Percentiles rank a stretch among this genome's conserved stretches.
phyloP scores from a whole-genome alignment of 1,139 yeast species.

The Zygosaccharomyces pseudobailii region DNA sequence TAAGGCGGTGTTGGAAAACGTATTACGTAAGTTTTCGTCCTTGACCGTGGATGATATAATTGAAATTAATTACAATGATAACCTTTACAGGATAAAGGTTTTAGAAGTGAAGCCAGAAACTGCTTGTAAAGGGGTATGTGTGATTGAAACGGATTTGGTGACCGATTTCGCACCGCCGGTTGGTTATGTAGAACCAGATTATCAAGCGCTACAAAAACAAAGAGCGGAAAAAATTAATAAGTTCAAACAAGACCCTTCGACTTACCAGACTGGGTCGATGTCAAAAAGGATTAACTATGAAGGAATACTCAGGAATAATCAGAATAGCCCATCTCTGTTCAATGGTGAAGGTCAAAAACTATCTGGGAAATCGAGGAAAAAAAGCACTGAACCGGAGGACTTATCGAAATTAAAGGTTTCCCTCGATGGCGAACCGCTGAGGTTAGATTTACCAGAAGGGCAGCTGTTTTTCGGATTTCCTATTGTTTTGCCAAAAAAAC shows the following conservation, averaged over 20 bases:
- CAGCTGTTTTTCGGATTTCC: constrained; percentile 94
- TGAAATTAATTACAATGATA: constrained; percentile 79
- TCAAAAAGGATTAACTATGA: constrained; percentile 71
- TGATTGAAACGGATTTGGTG: constrained; percentile 92
- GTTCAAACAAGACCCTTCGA: constrained; percentile 34
- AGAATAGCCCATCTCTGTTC: constrained; percentile 37
- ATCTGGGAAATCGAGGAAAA: constrained; percentile 51
- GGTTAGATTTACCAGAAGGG: constrained; percentile 72
- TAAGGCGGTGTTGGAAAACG: constrained; percentile 92
- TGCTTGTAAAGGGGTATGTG: constrained; percentile 66
- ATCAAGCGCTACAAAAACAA: constrained; percentile 30
- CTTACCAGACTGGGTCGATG: constrained; percentile 60
- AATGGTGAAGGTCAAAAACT: constrained; percentile 67
- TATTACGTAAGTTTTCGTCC: constrained; percentile 82
- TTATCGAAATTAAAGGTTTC: constrained; percentile 26
- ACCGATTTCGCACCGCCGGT: constrained; percentile 99
- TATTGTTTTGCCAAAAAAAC: constrained; percentile 57
- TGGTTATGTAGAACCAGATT: constrained; percentile 91
- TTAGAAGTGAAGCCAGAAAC: constrained; percentile 84
- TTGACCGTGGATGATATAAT: constrained; percentile 80
- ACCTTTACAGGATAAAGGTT: constrained; percentile 73
- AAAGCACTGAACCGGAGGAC: constrained; percentile 11
- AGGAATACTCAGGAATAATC: constrained; percentile 46
- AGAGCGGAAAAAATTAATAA: constrained; percentile 18
- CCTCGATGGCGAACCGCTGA: constrained; percentile 57